These are phyloP conservation scores for Triticum urartu DNA, from an alignment of 176 grass and related monocot species.

Conservation along the genomic window DNA sequence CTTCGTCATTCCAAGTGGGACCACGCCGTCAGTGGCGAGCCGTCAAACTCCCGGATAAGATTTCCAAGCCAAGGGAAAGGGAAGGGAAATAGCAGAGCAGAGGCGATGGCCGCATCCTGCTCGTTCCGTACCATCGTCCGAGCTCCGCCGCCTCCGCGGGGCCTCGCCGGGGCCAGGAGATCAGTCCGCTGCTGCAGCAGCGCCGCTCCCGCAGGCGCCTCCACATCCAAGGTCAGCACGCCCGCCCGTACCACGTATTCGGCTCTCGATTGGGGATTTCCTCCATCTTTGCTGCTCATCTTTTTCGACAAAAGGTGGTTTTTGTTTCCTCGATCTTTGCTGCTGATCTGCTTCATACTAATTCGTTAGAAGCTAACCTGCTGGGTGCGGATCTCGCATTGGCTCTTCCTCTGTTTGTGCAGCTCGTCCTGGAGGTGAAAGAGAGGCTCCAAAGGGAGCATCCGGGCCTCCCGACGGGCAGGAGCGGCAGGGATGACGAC, in stretches of 20 bases:
- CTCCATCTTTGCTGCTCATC: neutral
- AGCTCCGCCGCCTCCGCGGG: constrained; percentile 8
- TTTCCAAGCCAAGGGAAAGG: neutral
- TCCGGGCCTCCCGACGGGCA: constrained; percentile 62
- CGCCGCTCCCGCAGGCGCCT: neutral
- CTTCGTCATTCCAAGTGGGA: neutral
- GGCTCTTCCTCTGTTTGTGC: neutral
- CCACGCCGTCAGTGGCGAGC: neutral
- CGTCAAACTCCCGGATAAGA: neutral
- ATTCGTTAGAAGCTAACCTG: neutral
- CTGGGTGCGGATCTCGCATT: neutral
- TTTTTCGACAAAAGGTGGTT: too few species aligned
- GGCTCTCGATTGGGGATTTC: neutral
- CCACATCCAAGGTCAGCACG: constrained; percentile 28
- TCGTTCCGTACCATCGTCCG: constrained; percentile 21
- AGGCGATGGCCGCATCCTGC: constrained; percentile 36
- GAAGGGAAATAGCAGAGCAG: neutral
- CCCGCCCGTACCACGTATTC: neutral
- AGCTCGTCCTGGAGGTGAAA: constrained; percentile 85
- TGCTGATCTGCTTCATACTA: neutral
- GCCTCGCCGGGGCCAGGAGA: neutral
- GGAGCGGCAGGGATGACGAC: constrained; percentile 74
- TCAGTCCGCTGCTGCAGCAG: constrained; percentile 25
- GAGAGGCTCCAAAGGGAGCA: constrained; percentile 60
- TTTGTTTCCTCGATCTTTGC: neutral